Conservation (phyloP, 164 flowering plant genomes). For the Stephania yunnanensis region DNA sequence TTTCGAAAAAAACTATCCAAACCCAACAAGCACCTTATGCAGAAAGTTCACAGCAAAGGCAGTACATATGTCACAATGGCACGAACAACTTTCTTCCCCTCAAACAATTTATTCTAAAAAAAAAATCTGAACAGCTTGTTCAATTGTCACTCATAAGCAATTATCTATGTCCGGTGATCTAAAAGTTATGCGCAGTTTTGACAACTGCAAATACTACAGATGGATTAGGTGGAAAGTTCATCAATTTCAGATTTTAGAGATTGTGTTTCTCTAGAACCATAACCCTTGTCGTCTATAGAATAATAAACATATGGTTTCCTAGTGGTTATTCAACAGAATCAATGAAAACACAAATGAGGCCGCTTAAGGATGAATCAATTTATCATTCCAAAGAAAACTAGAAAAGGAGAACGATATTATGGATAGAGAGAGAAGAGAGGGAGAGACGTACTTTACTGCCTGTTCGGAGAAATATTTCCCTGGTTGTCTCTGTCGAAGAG, state of each 20-base stretch:
- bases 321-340: neutral
- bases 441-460: slow-evolving; percentile 70
- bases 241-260: too few species aligned
- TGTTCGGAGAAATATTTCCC: slow-evolving; percentile 86
- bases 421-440: neutral
- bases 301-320: too few species aligned
- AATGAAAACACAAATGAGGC: neutral
- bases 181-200: too few species aligned
- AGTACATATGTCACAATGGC: neutral
- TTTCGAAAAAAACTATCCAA: neutral
- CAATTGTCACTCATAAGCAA: too few species aligned
- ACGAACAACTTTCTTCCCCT: neutral
- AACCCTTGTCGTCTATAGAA: too few species aligned
- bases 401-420: slow-evolving; percentile 5
- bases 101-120: too few species aligned
- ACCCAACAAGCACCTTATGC: neutral
- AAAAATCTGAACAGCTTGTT: too few species aligned
- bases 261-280: too few species aligned
- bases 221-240: too few species aligned
- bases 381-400: neutral
- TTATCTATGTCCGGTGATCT: too few species aligned
- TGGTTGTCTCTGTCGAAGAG: slow-evolving; percentile 79
- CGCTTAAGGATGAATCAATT: neutral
- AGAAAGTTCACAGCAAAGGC: neutral
- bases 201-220: too few species aligned